Evolutionary conservation across 2,329 filamentous ascomycete genomes (phyloP).

Genomic region (Alternaria gansuensis): DNA sequence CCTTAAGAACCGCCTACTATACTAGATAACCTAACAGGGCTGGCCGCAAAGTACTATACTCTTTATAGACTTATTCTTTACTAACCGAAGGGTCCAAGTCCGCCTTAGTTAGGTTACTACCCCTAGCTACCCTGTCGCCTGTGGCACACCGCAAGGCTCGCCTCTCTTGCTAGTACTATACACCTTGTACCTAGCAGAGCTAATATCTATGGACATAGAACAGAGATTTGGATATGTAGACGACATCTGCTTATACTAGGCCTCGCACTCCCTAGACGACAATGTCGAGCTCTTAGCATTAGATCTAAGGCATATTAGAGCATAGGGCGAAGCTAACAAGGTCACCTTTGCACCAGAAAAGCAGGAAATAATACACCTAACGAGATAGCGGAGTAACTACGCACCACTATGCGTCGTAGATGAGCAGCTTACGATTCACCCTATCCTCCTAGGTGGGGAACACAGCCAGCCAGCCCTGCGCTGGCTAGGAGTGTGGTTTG

Average conservation of each 20-base stretch:
- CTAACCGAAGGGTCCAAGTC: conserved; percentile 2
- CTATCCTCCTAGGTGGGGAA: too few species aligned
- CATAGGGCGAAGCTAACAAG: conserved; percentile 17
- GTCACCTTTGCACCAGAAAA: conserved; percentile 23
- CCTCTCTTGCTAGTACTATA: conserved; percentile 12
- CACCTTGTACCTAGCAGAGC: conserved; percentile 15
- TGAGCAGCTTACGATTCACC: too few species aligned
- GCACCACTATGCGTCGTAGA: too few species aligned
- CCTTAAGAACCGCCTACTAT: conserved; percentile 16
- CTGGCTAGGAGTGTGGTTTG: conserved; percentile 20
- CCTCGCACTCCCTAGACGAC: conserved; percentile 9
- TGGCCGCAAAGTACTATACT: not conserved
- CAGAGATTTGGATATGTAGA: conserved; percentile 6
- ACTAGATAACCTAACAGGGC: conserved; percentile 8
- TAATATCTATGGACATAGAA: not conserved
- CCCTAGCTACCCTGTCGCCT: not conserved
- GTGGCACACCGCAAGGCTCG: conserved; percentile 8
- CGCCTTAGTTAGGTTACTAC: conserved; percentile 7
- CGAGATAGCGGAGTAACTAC: conserved; percentile 9
- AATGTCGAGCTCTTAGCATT: conserved; percentile 12
- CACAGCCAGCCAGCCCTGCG: conserved; percentile 10
- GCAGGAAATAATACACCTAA: conserved; percentile 22
- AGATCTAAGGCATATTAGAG: conserved; percentile 14
- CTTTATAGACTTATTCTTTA: not conserved
- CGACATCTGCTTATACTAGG: not conserved